phyloP scores from a whole-genome alignment of 2,329 filamentous ascomycete genomes.

The Rhexocercosporidium sp. region DNA sequence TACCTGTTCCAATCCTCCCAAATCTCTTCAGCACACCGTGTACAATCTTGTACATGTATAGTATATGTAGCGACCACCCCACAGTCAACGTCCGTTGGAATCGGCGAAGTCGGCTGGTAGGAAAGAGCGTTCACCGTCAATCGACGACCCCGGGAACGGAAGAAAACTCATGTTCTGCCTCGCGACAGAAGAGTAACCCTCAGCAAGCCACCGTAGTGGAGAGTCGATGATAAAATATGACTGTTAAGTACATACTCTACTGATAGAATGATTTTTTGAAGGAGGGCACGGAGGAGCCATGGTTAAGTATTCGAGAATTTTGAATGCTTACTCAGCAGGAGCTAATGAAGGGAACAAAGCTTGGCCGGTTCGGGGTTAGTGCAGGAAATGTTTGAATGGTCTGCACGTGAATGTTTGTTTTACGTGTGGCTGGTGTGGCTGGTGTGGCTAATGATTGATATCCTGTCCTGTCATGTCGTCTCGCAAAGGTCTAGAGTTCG shows the following conservation, averaged over 20 bases:
- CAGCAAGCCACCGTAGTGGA: slow-evolving; percentile 49
- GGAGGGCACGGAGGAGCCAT: slow-evolving; percentile 16
- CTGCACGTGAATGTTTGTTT: no score
- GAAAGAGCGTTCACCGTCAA: slow-evolving; percentile 48
- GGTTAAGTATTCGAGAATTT: not conserved
- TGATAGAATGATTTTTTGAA: slow-evolving; percentile 42
- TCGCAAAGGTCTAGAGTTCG: not conserved
- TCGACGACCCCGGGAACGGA: slow-evolving; percentile 51
- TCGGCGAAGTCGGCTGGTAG: slow-evolving; percentile 47
- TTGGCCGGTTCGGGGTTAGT: no score
- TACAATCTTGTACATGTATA: slow-evolving; percentile 10
- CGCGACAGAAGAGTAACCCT: slow-evolving; percentile 43
- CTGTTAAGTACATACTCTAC: slow-evolving; percentile 46
- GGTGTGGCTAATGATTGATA: not conserved
- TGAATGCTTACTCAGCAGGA: no score
- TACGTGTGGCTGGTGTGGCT: not conserved
- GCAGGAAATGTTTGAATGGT: no score
- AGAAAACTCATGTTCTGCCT: slow-evolving; percentile 43
- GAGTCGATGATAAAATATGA: slow-evolving; percentile 45
- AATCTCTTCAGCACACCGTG: not conserved
- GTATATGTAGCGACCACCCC: slow-evolving; percentile 48
- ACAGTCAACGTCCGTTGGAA: slow-evolving; percentile 48
- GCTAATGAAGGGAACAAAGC: no score
- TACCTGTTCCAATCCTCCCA: slow-evolving; percentile 9
- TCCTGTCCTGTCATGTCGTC: not conserved